Evolutionary conservation across 495 filamentous ascomycete genomes (phyloP), one percentile per base, ranked within the genome.

Genomic region (Neurospora pannonica): DNA sequence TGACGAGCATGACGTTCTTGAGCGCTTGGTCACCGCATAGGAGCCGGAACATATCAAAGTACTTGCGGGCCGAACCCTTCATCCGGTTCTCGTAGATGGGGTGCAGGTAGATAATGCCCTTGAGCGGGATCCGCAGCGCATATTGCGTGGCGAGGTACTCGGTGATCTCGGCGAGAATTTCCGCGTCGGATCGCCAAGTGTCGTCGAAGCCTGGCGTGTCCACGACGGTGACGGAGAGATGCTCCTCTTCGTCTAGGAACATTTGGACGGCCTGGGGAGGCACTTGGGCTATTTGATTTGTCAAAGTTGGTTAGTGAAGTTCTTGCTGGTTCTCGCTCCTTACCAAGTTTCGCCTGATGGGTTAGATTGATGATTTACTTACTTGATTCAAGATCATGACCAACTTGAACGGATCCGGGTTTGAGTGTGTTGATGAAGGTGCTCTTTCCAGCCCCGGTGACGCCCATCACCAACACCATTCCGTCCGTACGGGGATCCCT

Each of bases 161-260:
- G 19, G 83, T 77, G 28, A 86, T 83, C 10, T 83, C 76, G 6
- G 73, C 74, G 5, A 88, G 81, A 10, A 86, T 77, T 8, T 85
- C 82, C 5, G 80, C 76, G 40, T 86, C 86, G 8, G 77, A 80
- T 0, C 82, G 77, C n/a, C 75, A 77, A 5, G 84, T 86, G 76
- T 88, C 86, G 74, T 88, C 81, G 69, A 88, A 88, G 24, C 86
- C 86, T 7, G 86, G 86, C 0, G 86, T 88, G 74, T 88, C 86
- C 54, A 88, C 78, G 4, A 88, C 77, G 38, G 76, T 78, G 24
- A 85, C 73, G 19, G 42, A 46, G 42, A 46, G 19, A 3, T n/a
- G 42, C 42, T 46, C 42, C 17, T 46, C 42, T 19, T 46, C 42
- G 19, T 46, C 42, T n/a, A 46, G 19, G 42, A 46, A 46, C 42